phyloP scores from a whole-genome alignment of 495 filamentous ascomycete species.

The Aspergillus saccharolyticus region DNA sequence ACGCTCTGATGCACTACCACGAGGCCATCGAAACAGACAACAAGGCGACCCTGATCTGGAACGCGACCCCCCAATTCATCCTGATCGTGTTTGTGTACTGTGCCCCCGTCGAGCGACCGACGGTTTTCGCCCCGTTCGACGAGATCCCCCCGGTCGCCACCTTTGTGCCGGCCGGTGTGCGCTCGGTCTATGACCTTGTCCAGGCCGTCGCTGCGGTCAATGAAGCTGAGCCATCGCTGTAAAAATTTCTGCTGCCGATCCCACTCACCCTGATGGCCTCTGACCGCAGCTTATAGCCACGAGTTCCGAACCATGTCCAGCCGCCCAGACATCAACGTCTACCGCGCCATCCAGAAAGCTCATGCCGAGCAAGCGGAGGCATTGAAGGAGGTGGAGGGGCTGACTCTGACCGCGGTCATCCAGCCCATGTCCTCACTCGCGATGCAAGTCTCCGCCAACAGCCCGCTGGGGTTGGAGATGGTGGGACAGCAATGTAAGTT shows the following conservation, averaged over 20 bases:
- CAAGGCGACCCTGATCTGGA: constrained; percentile 17
- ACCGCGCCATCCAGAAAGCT: constrained; percentile 28
- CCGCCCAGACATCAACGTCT: constrained; percentile 37
- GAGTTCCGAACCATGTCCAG: constrained; percentile 21
- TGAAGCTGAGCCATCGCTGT: background rate
- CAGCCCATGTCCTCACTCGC: constrained; percentile 8
- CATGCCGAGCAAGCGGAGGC: background rate
- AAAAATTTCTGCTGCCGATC: too few relatives aligned
- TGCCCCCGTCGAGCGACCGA: constrained; percentile 17
- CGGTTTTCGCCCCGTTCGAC: constrained; percentile 19
- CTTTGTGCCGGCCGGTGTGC: constrained; percentile 7
- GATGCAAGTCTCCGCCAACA: constrained; percentile 1
- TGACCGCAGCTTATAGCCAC: background rate
- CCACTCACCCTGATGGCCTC: too few relatives aligned
- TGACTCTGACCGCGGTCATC: constrained; percentile 6
- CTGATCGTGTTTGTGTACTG: constrained; percentile 21
- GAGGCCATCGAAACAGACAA: constrained; percentile 15
- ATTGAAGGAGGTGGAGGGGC: background rate
- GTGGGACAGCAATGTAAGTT: constrained; percentile 8
- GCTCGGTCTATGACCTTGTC: constrained; percentile 13
- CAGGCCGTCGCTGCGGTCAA: constrained; percentile 9
- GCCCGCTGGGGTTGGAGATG: constrained; percentile 1
- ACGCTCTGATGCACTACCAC: constrained; percentile 15
- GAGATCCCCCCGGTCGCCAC: constrained; percentile 12
- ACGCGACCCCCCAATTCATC: constrained; percentile 7